These are phyloP conservation scores for Cordyceps fumosorosea DNA, from an alignment of 2,329 filamentous ascomycete genomes.

Conservation along the genomic window DNA sequence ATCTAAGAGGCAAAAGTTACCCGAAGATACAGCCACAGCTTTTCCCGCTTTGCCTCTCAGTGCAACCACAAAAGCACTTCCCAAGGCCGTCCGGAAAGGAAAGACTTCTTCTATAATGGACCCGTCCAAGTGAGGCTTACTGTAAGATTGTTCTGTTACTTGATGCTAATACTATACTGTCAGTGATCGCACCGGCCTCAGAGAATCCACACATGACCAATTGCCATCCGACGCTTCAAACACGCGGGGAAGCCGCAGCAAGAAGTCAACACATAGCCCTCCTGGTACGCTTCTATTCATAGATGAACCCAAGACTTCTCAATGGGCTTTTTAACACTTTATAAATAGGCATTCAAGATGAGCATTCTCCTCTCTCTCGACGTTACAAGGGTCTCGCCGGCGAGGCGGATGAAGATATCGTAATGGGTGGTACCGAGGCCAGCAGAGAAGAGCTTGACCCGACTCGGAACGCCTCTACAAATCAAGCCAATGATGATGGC, in stretches of 20 bases:
- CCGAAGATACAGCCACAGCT: constrained; percentile 32
- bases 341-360: not conserved
- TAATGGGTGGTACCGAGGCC: constrained; percentile 65
- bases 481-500: constrained; percentile 12
- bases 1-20: constrained; percentile 65
- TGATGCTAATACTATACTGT: constrained; percentile 16
- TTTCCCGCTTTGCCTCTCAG: constrained; percentile 29
- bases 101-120: constrained; percentile 63
- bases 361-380: constrained; percentile 32
- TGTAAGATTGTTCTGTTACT: not conserved
- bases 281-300: not conserved
- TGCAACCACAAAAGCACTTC: constrained; percentile 24
- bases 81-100: constrained; percentile 51
- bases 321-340: not conserved
- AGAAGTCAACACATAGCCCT: constrained; percentile 3
- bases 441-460: constrained; percentile 33
- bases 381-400: constrained; percentile 48
- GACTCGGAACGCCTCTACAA: constrained; percentile 37
- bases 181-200: not conserved
- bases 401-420: constrained; percentile 55
- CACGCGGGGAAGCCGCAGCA: not conserved
- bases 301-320: not conserved
- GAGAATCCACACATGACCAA: not conserved
- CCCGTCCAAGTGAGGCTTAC: constrained; percentile 54
- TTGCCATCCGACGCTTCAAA: not conserved